Evolutionary conservation across 2,329 filamentous ascomycete species (phyloP), one percentile per base, ranked within the genome.

Genomic region (Neonectria neomacrospora): DNA sequence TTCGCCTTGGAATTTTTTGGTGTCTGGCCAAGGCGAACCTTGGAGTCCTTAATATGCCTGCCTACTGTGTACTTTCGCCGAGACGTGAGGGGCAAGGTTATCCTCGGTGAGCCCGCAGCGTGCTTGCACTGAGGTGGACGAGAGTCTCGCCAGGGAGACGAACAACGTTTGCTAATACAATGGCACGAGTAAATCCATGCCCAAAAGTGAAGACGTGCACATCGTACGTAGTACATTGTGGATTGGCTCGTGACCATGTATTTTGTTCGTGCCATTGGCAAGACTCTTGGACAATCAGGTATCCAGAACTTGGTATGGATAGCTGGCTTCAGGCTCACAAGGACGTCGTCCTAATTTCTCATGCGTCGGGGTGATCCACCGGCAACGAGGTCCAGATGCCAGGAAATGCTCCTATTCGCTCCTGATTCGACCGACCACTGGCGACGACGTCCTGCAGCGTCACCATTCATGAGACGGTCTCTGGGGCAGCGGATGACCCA

Each of bases 321-420:
- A 32, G 37, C 42, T 52, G 28, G 44, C 58, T 39, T 57, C 32
- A 22, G 37, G 53, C 39, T 44, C 44, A 30, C 47, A 20, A 32
- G 11, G 45, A 50, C n/a, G 47, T 50, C 28, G 26, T 32, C 26
- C 48, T 59, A 67, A 73, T 76, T 66, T 71, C 71, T 75, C 73
- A 68, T 68, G 65, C 70, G 67, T 61, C 54, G 61, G 59, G 58
- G 56, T 48, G 67, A 64, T 70, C 71, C 69, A 73, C 69, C 61
- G 66, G 62, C 64, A 67, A 62, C 61, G 58, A 65, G 63, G 61
- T 42, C 67, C 72, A 73, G 66, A 73, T 60, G 69, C 62, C 65
- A 74, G 73, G 73, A 67, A 74, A 73, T 54, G 63, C 67, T 69
- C 74, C 67, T 58, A 74, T 74, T 76, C 73, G 74, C 58, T 66